Base-by-base conservation (phyloP, 768 basidiomycete species). In the Macrolepiota fuliginosa region DNA sequence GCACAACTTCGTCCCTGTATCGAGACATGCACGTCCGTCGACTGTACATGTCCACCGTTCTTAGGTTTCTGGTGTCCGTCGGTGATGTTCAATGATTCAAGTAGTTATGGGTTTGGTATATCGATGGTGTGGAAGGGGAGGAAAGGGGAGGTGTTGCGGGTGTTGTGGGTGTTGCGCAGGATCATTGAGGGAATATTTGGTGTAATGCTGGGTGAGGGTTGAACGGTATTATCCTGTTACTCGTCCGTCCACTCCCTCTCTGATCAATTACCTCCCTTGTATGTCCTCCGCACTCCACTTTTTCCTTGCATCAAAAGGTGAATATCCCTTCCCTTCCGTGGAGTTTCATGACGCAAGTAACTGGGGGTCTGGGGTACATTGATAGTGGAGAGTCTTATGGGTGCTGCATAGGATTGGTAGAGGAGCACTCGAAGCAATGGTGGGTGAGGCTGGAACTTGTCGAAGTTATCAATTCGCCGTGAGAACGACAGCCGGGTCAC, bases 281-380 rank as follows among this genome's bases (percentile, higher is more conserved):
- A 11, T 96, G 93, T 70, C 93, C 93, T 3, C 78, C 78, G 32
- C 85, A 91, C 66, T 65, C 95, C 10, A 81, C 82, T 1, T 90
- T 92, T n/a, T n/a, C n/a, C n/a, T n/a, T n/a, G n/a, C n/a, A n/a
- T n/a, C n/a, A n/a, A n/a, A n/a, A n/a, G n/a, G n/a, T n/a, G n/a
- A n/a, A n/a, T n/a, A n/a, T 74, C 73, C 74, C 62, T 94, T 92
- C 64, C 93, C 92, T 2, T 67, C 79, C 11, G 67, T 74, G 53
- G 67, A 72, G 37, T 88, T 88, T 67, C 90, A 88, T 62, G 90
- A 90, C 0, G 79, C 73, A 3, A 71, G 71, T 46, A 91, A 88
- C 69, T 94, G 93, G 67, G 92, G 88, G 2, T 83, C 92, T n/a
- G n/a, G 91, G 91, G 0, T 92, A 81, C 67, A 76, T 91, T 13